Percentiles rank a stretch among this genome's conserved stretches.
phyloP scores from a whole-genome alignment of 345 rosid species.

The Syzygium aromaticum region DNA sequence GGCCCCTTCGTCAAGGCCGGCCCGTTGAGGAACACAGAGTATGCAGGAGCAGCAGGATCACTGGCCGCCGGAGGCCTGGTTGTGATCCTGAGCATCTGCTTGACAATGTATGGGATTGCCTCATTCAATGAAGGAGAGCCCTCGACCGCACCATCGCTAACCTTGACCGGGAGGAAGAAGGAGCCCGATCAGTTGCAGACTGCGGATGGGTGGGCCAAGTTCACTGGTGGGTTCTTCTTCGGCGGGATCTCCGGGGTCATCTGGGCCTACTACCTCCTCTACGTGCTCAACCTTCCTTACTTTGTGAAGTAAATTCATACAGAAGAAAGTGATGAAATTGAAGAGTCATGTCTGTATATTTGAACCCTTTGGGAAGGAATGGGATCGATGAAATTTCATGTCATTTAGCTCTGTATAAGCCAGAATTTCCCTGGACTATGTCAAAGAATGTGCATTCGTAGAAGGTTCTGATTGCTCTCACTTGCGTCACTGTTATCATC shows the following conservation, averaged over 20 bases:
- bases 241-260: conserved; percentile 92
- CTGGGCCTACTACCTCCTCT: conserved; percentile 95
- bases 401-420: not conserved
- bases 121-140: conserved; percentile 80
- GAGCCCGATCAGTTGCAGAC: conserved; percentile 91
- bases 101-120: conserved; percentile 80
- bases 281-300: conserved; percentile 85
- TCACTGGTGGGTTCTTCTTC: conserved; percentile 87
- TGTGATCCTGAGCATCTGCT: conserved; percentile 74
- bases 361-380: not conserved
- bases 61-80: conserved; percentile 84
- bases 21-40: conserved; percentile 78
- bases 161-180: conserved; percentile 93
- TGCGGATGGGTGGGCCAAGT: conserved; percentile 90
- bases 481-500: not conserved
- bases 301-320: conserved; percentile 36
- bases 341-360: not conserved
- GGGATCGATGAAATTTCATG: not conserved
- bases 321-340: conserved; percentile 2
- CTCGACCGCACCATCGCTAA: conserved; percentile 67
- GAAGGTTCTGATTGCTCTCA: not conserved
- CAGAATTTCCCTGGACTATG: not conserved
- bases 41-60: conserved; percentile 74
- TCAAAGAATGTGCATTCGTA: not conserved
- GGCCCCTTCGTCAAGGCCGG: conserved; percentile 92